Conservation (phyloP, 371 early-diverging fungal genomes). For the Mucor racemosus region DNA sequence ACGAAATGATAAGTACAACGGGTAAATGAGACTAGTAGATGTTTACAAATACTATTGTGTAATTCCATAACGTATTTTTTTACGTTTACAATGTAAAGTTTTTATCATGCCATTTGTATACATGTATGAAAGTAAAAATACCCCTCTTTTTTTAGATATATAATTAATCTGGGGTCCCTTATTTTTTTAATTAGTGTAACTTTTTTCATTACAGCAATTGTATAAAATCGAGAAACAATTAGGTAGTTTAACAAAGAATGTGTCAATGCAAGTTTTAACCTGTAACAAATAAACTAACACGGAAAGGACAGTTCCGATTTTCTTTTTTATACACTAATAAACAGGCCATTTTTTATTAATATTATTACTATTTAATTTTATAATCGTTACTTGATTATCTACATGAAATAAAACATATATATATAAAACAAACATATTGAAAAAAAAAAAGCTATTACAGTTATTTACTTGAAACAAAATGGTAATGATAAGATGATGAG, state of each 20-base stretch:
- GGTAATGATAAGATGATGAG: not conserved
- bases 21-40: not conserved
- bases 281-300: not conserved
- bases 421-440: not conserved
- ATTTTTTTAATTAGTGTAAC: slow-evolving; percentile 3
- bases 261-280: slow-evolving; percentile 1
- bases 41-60: too few relatives aligned
- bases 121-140: too few relatives aligned
- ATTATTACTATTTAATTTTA: not conserved
- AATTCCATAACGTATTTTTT: not conserved
- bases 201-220: not conserved
- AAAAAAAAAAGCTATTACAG: not conserved
- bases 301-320: not conserved
- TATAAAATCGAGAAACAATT: not conserved
- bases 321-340: not conserved
- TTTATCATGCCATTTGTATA: too few relatives aligned
- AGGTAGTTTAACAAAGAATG: slow-evolving; percentile 1
- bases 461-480: not conserved
- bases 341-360: slow-evolving; percentile 2
- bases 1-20: not conserved
- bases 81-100: not conserved
- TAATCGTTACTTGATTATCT: too few relatives aligned
- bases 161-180: not conserved
- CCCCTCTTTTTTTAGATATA: not conserved
- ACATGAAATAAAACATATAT: not conserved